Evolutionary conservation across 1,139 yeast genomes (phyloP), one percentile per base, ranked within the genome.

Genomic region (Hansenula sp.): DNA sequence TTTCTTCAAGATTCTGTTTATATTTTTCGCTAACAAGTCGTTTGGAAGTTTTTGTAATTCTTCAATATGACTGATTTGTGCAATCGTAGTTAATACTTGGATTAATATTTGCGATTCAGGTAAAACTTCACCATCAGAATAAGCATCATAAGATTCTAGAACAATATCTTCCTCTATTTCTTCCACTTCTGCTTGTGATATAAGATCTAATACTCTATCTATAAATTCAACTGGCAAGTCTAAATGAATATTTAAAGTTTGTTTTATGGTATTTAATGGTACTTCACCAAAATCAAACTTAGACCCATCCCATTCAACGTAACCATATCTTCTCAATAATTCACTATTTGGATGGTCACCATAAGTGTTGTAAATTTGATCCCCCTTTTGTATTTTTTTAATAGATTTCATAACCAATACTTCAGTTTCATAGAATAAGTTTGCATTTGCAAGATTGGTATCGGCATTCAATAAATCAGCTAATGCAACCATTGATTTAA

Each of bases 381-480:
- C 81, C 2, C 86, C 90, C 33, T 65, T 64, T 10, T 62, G 44
- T 31, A 92, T 90, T 4, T 66, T 61, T 42, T 72, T 75, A n/a
- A 77, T 76, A 4, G 95, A 75, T 37, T 73, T 71, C 92, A 92
- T 87, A 10, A 77, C 77, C 36, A 89, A 65, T 4, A 61, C 59
- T 1, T 64, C 67, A 0, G 65, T 61, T 29, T 64, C 68, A 54
- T 81, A 77, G 24, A 69, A 69, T 44, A 88, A 65, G 42, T 79
- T 75, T 6, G 96, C 96, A 60, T 92, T 90, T 55, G 79, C 81
- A n/a, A 74, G 67, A 16, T 72, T 71, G 0, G 96, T 83, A 55
- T 89, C 92, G 1, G 97, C 90, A 55, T 92, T 92, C 44, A 92
- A 65, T 22, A 87, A 80, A 56, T 92, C 97, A 0, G 97, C 97